Evolutionary conservation across 208 protist species (phyloP).

Genomic region (Leishmania arabica): DNA sequence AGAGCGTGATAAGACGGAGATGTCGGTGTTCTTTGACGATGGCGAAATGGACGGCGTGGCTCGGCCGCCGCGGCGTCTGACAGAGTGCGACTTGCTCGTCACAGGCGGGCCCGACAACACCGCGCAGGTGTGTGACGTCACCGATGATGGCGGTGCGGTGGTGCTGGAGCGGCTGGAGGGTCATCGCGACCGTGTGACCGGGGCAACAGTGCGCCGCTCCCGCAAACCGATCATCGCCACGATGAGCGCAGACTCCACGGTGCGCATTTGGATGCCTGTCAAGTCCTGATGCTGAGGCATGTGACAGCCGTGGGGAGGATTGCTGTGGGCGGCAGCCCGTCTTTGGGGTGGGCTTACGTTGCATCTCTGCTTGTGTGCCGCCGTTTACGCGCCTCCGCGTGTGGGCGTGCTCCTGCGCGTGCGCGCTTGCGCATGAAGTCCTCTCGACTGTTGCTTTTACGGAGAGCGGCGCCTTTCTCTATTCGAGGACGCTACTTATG

Average conservation of each 20-base stretch:
- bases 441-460: neutral
- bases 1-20: conserved; percentile 53
- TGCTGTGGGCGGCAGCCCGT: neutral
- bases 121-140: conserved; percentile 82
- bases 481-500: neutral
- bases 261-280: conserved; percentile 79
- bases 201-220: conserved; percentile 64
- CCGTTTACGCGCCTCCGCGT: neutral
- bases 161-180: conserved; percentile 81
- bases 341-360: neutral
- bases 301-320: conserved; percentile 21
- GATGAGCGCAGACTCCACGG: conserved; percentile 81
- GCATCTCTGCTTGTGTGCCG: conserved; percentile 14
- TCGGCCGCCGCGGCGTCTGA: conserved; percentile 51
- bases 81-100: conserved; percentile 82
- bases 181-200: conserved; percentile 85
- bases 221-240: conserved; percentile 83
- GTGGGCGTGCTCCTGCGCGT: neutral
- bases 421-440: neutral
- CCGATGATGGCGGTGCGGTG: conserved; percentile 51
- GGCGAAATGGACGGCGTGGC: conserved; percentile 81
- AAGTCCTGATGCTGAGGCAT: conserved; percentile 34
- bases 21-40: conserved; percentile 83
- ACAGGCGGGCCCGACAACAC: conserved; percentile 77
- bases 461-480: neutral